Conservation (phyloP, 2,329 filamentous ascomycete species). For the Sporothrix phasma region DNA sequence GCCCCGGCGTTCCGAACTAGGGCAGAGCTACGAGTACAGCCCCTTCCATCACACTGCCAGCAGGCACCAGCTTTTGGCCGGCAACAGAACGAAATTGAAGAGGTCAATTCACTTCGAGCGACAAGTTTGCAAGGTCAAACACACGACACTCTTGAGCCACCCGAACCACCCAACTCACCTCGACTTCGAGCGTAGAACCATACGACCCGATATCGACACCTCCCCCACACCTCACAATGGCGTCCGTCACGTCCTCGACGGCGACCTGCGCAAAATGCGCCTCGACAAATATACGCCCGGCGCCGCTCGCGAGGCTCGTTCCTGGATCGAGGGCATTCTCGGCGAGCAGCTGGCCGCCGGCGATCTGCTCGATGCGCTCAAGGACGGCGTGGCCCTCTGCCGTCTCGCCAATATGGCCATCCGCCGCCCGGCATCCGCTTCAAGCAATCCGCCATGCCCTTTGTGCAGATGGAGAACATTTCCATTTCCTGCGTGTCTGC, state of each 20-base stretch:
- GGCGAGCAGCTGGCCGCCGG: constrained; percentile 60
- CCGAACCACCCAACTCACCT: background rate
- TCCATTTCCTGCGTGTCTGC: constrained; percentile 85
- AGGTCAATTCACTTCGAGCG: background rate
- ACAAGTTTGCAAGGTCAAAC: background rate
- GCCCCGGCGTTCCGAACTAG: constrained; percentile 5
- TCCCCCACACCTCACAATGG: constrained; percentile 26
- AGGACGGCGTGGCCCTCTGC: constrained; percentile 88
- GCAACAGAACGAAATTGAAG: background rate
- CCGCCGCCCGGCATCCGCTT: constrained; percentile 71
- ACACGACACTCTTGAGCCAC: background rate
- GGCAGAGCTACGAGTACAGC: background rate
- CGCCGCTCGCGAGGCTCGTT: constrained; percentile 72
- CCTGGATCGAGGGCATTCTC: constrained; percentile 77
- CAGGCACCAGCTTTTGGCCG: background rate
- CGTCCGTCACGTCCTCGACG: constrained; percentile 90
- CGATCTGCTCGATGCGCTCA: constrained; percentile 77
- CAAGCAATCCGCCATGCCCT: constrained; percentile 90
- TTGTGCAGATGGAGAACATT: constrained; percentile 99
- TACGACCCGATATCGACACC: background rate
- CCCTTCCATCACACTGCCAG: background rate
- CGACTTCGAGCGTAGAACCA: background rate
- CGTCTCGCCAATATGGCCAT: constrained; percentile 75
- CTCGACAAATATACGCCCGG: constrained; percentile 86
- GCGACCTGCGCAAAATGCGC: constrained; percentile 88